phyloP scores from a whole-genome alignment of 805 yeast species.

The Yarrowia sp. region DNA sequence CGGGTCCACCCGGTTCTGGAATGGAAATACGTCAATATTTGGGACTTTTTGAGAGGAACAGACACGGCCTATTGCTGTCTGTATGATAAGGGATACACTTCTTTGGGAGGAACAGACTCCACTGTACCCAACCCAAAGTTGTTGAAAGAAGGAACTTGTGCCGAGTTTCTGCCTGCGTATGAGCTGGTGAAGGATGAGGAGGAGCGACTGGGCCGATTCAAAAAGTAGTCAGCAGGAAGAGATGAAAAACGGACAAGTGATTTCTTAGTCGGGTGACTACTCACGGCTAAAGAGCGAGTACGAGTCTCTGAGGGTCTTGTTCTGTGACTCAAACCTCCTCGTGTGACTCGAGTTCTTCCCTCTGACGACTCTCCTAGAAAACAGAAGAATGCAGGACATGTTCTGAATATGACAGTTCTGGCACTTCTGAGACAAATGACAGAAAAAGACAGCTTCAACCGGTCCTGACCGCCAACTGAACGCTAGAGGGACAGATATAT shows the following conservation, averaged over 20 bases:
- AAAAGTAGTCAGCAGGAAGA: neutral
- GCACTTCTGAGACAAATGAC: no score
- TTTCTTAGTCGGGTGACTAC: no score
- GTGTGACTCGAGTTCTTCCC: no score
- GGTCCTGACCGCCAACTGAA: no score
- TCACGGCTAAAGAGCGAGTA: no score
- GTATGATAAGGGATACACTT: conserved; percentile 83
- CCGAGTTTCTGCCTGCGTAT: conserved; percentile 44
- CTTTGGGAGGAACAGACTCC: conserved; percentile 73
- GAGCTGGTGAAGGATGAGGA: conserved; percentile 49
- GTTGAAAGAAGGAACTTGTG: conserved; percentile 30
- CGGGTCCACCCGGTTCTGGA: conserved; percentile 84
- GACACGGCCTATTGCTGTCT: conserved; percentile 66
- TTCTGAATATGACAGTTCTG: no score
- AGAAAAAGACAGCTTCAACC: no score
- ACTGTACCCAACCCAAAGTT: conserved; percentile 72
- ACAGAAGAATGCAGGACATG: no score
- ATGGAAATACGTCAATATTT: conserved; percentile 80
- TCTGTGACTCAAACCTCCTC: no score
- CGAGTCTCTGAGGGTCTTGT: no score
- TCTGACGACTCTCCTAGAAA: no score
- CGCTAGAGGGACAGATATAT: no score
- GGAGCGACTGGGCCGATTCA: conserved; percentile 49
- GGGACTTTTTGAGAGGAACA: conserved; percentile 66
- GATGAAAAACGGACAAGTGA: neutral